Evolutionary conservation across 1,284 basidiomycete species (phyloP).

Genomic region (Wolfiporia cocos): DNA sequence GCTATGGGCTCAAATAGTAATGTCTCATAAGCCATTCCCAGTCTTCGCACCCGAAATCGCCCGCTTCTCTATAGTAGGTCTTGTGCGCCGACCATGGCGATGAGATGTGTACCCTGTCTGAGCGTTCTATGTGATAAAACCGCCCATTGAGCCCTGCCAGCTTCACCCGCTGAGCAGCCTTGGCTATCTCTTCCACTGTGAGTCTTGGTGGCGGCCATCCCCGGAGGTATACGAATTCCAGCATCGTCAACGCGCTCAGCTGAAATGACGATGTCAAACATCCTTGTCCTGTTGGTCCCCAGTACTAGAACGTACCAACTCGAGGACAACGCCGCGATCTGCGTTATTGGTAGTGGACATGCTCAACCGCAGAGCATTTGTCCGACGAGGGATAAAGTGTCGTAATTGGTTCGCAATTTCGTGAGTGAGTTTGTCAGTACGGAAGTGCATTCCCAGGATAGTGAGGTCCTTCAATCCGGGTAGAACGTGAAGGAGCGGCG

Average conservation of each 20-base stretch:
- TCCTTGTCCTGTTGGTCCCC: background rate
- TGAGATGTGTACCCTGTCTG: background rate
- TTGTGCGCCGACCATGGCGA: slow-evolving; percentile 2
- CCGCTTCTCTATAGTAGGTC: slow-evolving; percentile 2
- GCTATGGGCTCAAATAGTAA: too few relatives aligned
- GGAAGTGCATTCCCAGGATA: background rate
- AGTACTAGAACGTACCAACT: too few relatives aligned
- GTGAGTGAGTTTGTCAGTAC: background rate
- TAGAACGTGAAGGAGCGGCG: background rate
- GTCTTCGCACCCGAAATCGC: slow-evolving; percentile 6
- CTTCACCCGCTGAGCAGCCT: background rate
- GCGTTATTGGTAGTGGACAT: too few relatives aligned
- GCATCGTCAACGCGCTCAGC: background rate
- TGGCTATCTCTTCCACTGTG: background rate
- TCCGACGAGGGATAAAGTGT: background rate
- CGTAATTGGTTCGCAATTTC: background rate
- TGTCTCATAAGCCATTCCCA: slow-evolving; percentile 8
- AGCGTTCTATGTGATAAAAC: background rate
- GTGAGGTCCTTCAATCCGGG: background rate
- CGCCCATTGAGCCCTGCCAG: slow-evolving; percentile 2
- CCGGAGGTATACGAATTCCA: background rate
- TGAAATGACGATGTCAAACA: background rate
- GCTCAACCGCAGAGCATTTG: background rate
- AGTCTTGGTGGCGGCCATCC: background rate
- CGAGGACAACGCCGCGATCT: too few relatives aligned